Evolutionary conservation across 768 basidiomycete genomes (phyloP), one percentile per base, ranked within the genome.

Genomic region (Rhizopogon roseolus): DNA sequence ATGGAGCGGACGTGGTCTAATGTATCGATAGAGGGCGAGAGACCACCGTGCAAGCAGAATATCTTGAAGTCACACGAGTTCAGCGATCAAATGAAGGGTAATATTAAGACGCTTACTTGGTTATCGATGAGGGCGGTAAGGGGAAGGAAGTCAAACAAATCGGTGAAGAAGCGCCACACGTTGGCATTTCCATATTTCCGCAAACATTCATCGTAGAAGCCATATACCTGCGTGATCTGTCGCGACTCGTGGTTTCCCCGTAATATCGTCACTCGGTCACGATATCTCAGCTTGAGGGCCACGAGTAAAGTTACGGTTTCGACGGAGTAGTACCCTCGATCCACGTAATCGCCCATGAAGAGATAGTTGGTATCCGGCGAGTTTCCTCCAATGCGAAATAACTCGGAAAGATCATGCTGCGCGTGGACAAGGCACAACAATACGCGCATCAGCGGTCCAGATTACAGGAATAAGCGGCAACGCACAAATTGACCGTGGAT

Each of bases 291-390:
- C 76, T 99, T 99, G 68, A 98, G 81, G 17, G 97, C 93, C 57
- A 99, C 94, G 48, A 99, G 88, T 7, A 98, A 80, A 11, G 95
- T 97, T 62, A 99, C 95, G 1, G 97, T 99, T 75, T 99, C 97
- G 53, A 99, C 96, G 17, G 94, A 97, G 75, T 98, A 98, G 79
- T 98, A 99, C 17, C 96, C 96, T 66, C 95, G 86, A 76, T 98
- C 97, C 63, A 98, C 97, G 69, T 98, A 99, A 78, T 99, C 97
- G 28, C 97, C 97, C 97, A 99, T 99, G 79, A 98, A 99, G 64
- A 99, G 88, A 72, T 99, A 99, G 75, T 98, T 99, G 60, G 97
- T 99, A 73, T 97, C 94, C 41, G 97, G 97, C 13, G 93, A 96
- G 75, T 97, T 96, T 48, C 97, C 97, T 50, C 97, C 97, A 67